A percentile compares a stretch with the other conserved stretches of the same genome.
Conservation (phyloP, 768 basidiomycete species). For the Scleroderma bovista region DNA sequence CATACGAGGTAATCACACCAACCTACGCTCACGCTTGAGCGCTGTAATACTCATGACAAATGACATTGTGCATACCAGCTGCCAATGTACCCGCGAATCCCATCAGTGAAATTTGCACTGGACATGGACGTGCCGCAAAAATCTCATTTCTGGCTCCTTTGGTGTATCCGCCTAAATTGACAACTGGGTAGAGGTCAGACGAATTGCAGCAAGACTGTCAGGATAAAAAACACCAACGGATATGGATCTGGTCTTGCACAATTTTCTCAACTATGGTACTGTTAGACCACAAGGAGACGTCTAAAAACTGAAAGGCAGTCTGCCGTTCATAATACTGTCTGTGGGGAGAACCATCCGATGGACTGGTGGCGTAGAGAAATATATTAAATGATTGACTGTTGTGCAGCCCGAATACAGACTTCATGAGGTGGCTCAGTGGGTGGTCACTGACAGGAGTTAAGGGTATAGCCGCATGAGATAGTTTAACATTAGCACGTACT, state of each 20-base stretch:
- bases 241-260: slow-evolving; percentile 39
- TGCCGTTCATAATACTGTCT: slow-evolving; percentile 38
- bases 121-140: slow-evolving; percentile 44
- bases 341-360: slow-evolving; percentile 41
- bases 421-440: slow-evolving; percentile 49
- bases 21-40: slow-evolving; percentile 17
- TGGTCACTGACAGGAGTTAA: slow-evolving; percentile 34
- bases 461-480: neutral
- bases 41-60: neutral
- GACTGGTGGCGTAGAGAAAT: slow-evolving; percentile 44
- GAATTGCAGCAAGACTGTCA: neutral
- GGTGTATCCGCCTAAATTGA: slow-evolving; percentile 46
- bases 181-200: slow-evolving; percentile 23
- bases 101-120: slow-evolving; percentile 45
- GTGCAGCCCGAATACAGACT: slow-evolving; percentile 43
- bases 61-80: slow-evolving; percentile 22
- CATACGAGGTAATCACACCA: slow-evolving; percentile 46
- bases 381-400: slow-evolving; percentile 35
- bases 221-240: slow-evolving; percentile 29
- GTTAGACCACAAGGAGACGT: slow-evolving; percentile 37
- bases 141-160: slow-evolving; percentile 49
- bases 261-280: slow-evolving; percentile 35
- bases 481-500: slow-evolving; percentile 22
- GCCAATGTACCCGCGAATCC: slow-evolving; percentile 46
- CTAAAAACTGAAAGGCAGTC: slow-evolving; percentile 33